These are phyloP conservation scores for Fusarium beomiforme DNA, from an alignment of 2,329 filamentous ascomycete species.

Conservation along the genomic window DNA sequence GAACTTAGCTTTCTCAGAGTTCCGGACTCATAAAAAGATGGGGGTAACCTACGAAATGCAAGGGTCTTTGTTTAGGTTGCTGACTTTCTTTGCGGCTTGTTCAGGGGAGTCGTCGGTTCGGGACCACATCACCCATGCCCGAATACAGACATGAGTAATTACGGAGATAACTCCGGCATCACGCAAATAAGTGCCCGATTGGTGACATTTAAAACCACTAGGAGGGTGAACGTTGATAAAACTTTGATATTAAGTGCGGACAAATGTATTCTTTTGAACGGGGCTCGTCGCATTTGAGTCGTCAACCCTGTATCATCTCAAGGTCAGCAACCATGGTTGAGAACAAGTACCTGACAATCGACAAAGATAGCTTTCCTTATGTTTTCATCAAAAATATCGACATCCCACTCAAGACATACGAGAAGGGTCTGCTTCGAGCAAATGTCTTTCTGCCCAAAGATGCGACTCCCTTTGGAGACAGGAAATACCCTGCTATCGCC, in stretches of 20 bases:
- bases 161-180: background rate
- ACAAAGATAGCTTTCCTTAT: slow-evolving; percentile 7
- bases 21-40: background rate
- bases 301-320: background rate
- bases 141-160: background rate
- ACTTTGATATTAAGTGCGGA: background rate
- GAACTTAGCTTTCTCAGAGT: fast-evolving
- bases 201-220: too few relatives aligned
- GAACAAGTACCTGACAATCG: background rate
- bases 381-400: background rate
- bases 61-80: background rate
- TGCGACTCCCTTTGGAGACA: background rate
- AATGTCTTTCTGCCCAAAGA: slow-evolving; percentile 9
- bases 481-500: slow-evolving; percentile 64
- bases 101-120: background rate
- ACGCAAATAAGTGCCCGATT: background rate
- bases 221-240: too few relatives aligned
- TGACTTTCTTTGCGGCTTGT: background rate
- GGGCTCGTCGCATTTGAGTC: background rate
- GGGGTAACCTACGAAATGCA: background rate
- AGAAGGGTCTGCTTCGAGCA: background rate
- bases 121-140: background rate
- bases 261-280: background rate
- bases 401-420: slow-evolving; percentile 2
- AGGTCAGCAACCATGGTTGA: background rate